A percentile compares a stretch with the other conserved stretches of the same genome.
These are phyloP conservation scores for Coemansia reversa DNA, from an alignment of 192 early-diverging fungal species.

Conservation along the genomic window DNA sequence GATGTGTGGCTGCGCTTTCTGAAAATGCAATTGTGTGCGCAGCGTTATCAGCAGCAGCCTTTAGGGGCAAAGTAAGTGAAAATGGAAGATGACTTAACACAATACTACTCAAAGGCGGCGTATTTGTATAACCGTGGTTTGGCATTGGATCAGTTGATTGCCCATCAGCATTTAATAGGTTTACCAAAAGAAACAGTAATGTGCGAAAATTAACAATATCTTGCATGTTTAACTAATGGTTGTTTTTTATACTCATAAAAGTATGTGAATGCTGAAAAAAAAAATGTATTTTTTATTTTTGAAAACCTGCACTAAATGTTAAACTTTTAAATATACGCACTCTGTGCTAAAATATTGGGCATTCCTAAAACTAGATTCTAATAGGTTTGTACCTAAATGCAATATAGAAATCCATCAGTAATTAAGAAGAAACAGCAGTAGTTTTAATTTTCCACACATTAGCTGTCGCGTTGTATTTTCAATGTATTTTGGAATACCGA, in stretches of 20 bases:
- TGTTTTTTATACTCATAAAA: neutral
- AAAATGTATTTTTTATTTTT: no score
- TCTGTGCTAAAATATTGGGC: no score
- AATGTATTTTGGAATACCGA: no score
- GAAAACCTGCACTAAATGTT: no score
- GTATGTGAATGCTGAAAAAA: neutral
- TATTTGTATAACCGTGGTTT: neutral
- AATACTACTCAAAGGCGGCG: slow-evolving; percentile 17
- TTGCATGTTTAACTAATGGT: neutral
- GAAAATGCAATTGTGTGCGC: neutral
- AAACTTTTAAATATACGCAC: no score
- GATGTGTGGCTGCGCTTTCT: neutral
- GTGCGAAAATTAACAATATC: neutral
- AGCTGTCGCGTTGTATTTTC: no score
- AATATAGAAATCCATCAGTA: no score
- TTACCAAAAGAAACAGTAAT: neutral
- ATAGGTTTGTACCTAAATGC: no score
- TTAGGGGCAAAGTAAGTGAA: slow-evolving; percentile 14
- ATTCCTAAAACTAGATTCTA: no score
- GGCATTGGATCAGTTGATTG: neutral
- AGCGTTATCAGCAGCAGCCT: neutral
- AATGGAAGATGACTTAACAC: slow-evolving; percentile 21
- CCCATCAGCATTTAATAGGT: no score
- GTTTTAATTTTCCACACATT: no score
- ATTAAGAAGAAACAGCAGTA: no score